These are phyloP conservation scores for Penicillium turbatum DNA, from an alignment of 495 filamentous ascomycete genomes.

Conservation along the genomic window DNA sequence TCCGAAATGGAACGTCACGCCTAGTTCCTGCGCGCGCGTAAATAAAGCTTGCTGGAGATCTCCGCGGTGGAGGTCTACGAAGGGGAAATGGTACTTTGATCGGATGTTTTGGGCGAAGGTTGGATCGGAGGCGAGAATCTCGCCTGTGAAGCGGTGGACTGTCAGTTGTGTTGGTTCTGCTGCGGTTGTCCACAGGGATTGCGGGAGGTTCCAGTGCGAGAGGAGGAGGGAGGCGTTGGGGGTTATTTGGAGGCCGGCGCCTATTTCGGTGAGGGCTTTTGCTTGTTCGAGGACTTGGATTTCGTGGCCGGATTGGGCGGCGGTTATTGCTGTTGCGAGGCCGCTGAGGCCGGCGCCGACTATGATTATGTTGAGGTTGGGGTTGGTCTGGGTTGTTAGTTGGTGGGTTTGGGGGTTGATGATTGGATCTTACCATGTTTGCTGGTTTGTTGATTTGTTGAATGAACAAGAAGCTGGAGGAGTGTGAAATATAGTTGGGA, in stretches of 20 bases:
- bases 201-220: slow-evolving; percentile 48
- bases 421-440: too few species aligned
- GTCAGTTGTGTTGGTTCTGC: slow-evolving; percentile 51
- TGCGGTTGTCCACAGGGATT: slow-evolving; percentile 42
- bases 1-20: slow-evolving; percentile 45
- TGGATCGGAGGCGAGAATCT: slow-evolving; percentile 49
- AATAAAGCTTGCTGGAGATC: slow-evolving; percentile 53
- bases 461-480: too few species aligned
- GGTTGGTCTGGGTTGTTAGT: not conserved
- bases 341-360: slow-evolving; percentile 54
- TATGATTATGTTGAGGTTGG: slow-evolving; percentile 19
- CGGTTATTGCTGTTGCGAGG: slow-evolving; percentile 59
- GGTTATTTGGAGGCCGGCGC: slow-evolving; percentile 54
- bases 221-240: slow-evolving; percentile 55
- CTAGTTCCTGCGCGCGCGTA: slow-evolving; percentile 49
- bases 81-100: slow-evolving; percentile 44
- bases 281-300: slow-evolving; percentile 61
- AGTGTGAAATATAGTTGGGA: too few species aligned
- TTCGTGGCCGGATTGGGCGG: slow-evolving; percentile 54
- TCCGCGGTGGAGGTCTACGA: slow-evolving; percentile 58
- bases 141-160: slow-evolving; percentile 54
- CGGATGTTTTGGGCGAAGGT: slow-evolving; percentile 40
- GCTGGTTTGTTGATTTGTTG: too few species aligned
- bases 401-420: too few species aligned
- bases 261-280: slow-evolving; percentile 52